Evolutionary conservation across 805 yeast species (phyloP).

Genomic region (Metschnikowia shivogae): DNA sequence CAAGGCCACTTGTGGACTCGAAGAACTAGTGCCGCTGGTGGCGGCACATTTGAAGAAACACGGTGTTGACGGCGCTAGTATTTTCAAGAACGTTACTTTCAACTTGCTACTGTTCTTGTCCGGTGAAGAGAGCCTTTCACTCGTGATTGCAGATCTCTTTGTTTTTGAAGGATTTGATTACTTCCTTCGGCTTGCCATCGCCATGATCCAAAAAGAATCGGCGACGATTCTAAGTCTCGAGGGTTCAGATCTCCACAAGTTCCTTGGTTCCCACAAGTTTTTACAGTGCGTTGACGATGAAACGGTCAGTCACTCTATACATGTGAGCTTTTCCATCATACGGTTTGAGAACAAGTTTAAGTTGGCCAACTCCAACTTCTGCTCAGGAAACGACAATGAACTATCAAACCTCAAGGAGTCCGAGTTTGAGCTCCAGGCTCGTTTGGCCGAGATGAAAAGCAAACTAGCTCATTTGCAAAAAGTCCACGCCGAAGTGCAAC

Average conservation of each 20-base stretch:
- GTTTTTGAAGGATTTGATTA: constrained; percentile 40
- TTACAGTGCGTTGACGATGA: not conserved
- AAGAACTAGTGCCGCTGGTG: constrained; percentile 25
- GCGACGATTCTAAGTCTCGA: constrained; percentile 16
- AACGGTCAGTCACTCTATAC: constrained; percentile 3
- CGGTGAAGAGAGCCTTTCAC: not conserved
- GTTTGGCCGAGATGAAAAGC: constrained; percentile 24
- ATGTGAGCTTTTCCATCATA: constrained; percentile 12
- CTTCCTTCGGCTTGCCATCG: constrained; percentile 26
- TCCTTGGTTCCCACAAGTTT: constrained; percentile 5
- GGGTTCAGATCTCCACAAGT: constrained; percentile 22
- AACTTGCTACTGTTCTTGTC: constrained; percentile 16
- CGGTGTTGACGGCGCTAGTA: constrained; percentile 28
- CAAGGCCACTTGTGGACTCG: constrained; percentile 33
- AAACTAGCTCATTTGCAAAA: constrained; percentile 28
- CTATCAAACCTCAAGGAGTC: constrained; percentile 35
- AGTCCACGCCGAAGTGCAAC: constrained; percentile 30
- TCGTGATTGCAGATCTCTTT: constrained; percentile 30
- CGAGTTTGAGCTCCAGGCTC: constrained; percentile 29
- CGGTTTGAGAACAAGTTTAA: constrained; percentile 18
- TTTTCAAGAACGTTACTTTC: constrained; percentile 20
- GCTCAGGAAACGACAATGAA: constrained; percentile 36
- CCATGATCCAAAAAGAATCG: constrained; percentile 18
- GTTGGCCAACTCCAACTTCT: constrained; percentile 34
- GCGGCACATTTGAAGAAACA: constrained; percentile 34